These are phyloP conservation scores for Phytopythium litorale DNA, from an alignment of 352 stramenopile genomes.

Conservation along the genomic window DNA sequence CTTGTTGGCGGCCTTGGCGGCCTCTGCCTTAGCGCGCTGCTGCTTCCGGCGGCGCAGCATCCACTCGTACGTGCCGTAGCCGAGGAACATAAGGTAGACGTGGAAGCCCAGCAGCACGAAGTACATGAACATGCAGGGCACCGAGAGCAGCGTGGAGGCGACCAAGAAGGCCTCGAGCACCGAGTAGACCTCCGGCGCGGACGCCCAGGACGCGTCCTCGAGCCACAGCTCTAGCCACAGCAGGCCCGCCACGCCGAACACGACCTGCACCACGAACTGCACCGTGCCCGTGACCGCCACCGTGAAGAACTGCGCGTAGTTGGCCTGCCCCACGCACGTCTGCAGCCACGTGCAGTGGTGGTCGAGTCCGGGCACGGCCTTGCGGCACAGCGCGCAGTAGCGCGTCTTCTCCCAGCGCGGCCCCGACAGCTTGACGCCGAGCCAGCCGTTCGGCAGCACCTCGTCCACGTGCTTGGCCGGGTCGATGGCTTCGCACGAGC, in stretches of 20 bases:
- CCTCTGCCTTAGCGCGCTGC: slow-evolving; percentile 59
- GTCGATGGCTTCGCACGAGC: slow-evolving; percentile 71
- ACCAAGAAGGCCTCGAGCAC: slow-evolving; percentile 46
- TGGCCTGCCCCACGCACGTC: slow-evolving; percentile 76
- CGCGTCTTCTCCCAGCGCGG: slow-evolving; percentile 76
- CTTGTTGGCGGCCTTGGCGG: slow-evolving; percentile 27
- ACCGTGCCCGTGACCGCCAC: slow-evolving; percentile 62
- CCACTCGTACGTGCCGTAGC: slow-evolving; percentile 88
- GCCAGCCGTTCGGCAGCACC: slow-evolving; percentile 45
- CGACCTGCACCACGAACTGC: slow-evolving; percentile 64
- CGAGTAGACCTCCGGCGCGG: slow-evolving; percentile 16
- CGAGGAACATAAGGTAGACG: slow-evolving; percentile 70
- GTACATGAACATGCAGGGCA: slow-evolving; percentile 85
- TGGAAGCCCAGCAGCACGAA: slow-evolving; percentile 82
- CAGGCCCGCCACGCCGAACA: slow-evolving; percentile 45
- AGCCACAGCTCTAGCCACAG: slow-evolving; percentile 45
- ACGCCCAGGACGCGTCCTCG: slow-evolving; percentile 8
- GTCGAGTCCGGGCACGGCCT: slow-evolving; percentile 72
- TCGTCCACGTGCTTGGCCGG: slow-evolving; percentile 38
- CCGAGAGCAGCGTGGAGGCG: slow-evolving; percentile 51
- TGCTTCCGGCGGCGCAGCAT: slow-evolving; percentile 75
- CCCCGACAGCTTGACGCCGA: slow-evolving; percentile 62
- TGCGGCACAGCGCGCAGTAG: slow-evolving; percentile 79
- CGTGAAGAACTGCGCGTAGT: slow-evolving; percentile 88
- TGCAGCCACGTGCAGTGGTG: slow-evolving; percentile 89